phyloP scores from a whole-genome alignment of 2,329 filamentous ascomycete species.

The Ilyonectria sp. region DNA sequence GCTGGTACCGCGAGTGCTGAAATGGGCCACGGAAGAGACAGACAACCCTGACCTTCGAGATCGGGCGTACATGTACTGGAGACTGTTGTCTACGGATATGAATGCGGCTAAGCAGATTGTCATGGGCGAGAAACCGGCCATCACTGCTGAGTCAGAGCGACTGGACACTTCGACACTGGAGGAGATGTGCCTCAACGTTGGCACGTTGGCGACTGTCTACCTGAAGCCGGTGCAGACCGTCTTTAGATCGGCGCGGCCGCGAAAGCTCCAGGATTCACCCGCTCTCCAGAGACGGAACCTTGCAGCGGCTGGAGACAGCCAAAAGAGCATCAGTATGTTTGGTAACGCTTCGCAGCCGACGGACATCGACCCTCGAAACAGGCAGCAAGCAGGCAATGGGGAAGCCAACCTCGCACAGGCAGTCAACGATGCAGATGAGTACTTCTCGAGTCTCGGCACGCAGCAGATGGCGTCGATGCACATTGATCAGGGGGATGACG shows the following conservation, averaged over 20 bases:
- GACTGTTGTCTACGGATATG: slow-evolving; percentile 92
- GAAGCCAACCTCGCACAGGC: slow-evolving; percentile 75
- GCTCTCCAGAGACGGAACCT: slow-evolving; percentile 84
- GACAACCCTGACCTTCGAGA: slow-evolving; percentile 98
- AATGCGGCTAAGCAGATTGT: slow-evolving; percentile 88
- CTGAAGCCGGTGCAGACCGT: slow-evolving; percentile 98
- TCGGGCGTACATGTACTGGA: slow-evolving; percentile 99
- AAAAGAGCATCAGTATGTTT: slow-evolving; percentile 74
- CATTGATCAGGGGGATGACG: slow-evolving; percentile 73
- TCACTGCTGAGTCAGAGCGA: slow-evolving; percentile 96
- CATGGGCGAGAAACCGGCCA: slow-evolving; percentile 97
- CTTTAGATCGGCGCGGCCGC: slow-evolving; percentile 88
- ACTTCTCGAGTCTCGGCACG: slow-evolving; percentile 85
- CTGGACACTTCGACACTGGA: slow-evolving; percentile 92
- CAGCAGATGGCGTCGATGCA: slow-evolving; percentile 82
- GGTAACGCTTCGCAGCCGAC: slow-evolving; percentile 67
- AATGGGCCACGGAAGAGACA: slow-evolving; percentile 99
- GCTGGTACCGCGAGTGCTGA: slow-evolving; percentile 92
- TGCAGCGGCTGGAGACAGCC: slow-evolving; percentile 66
- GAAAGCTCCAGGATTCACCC: slow-evolving; percentile 85
- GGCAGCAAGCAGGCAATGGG: slow-evolving; percentile 47
- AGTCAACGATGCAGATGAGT: slow-evolving; percentile 88
- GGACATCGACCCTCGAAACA: slow-evolving; percentile 63
- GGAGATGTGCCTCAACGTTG: slow-evolving; percentile 97
- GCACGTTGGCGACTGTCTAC: slow-evolving; percentile 96